These are phyloP conservation scores for Dichotomopilus funicola DNA, from an alignment of 2,329 filamentous ascomycete genomes.

Conservation along the genomic window DNA sequence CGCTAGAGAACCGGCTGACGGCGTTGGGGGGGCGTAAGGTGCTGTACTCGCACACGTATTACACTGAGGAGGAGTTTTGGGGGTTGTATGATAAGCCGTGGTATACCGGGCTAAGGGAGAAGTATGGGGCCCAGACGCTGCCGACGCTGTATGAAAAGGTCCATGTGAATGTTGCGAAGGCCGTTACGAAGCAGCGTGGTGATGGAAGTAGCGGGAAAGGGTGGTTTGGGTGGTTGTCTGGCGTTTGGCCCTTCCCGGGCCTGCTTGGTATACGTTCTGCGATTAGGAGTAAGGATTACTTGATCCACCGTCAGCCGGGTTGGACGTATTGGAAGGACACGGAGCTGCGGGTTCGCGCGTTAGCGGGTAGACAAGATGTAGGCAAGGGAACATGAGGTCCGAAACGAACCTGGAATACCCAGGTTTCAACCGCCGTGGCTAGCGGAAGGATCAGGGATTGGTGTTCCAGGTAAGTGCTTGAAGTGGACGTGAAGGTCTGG, in stretches of 20 bases:
- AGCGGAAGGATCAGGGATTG: no score
- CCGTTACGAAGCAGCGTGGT: not conserved
- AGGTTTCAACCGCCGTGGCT: no score
- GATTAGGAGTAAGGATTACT: not conserved
- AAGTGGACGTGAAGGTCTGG: not conserved
- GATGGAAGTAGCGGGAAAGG: no score
- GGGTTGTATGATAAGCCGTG: not conserved
- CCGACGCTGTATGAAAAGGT: not conserved
- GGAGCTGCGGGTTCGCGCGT: no score
- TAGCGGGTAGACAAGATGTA: no score
- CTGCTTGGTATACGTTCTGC: not conserved
- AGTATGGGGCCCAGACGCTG: not conserved
- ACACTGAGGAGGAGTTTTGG: slow-evolving; percentile 5
- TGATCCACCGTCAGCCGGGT: not conserved
- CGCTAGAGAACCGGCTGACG: not conserved
- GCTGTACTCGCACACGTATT: slow-evolving; percentile 2
- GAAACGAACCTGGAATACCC: no score
- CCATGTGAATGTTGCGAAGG: not conserved
- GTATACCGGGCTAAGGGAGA: not conserved
- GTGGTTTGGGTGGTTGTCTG: not conserved
- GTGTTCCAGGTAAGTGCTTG: not conserved
- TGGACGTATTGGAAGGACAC: not conserved
- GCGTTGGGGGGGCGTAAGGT: slow-evolving; percentile 1
- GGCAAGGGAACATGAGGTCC: no score
- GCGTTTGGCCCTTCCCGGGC: not conserved